These are phyloP conservation scores for Fusarium xylarioides DNA, from an alignment of 2,329 filamentous ascomycete genomes.

Conservation along the genomic window DNA sequence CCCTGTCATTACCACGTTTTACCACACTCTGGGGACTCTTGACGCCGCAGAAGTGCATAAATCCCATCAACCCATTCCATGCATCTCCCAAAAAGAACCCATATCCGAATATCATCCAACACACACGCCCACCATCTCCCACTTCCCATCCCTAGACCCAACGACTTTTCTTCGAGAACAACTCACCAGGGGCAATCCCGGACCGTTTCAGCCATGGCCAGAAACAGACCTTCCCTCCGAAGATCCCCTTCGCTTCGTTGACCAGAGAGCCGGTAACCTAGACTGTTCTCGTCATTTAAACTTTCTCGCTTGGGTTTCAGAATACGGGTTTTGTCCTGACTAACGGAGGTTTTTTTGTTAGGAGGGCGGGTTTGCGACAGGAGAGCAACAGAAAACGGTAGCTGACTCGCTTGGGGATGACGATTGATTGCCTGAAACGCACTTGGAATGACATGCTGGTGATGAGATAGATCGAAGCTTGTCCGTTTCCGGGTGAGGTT, in stretches of 20 bases:
- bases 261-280: constrained; percentile 38
- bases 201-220: constrained; percentile 36
- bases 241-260: constrained; percentile 25
- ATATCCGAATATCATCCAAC: constrained; percentile 8
- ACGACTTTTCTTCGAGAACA: background rate
- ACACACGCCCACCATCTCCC: background rate
- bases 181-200: constrained; percentile 1
- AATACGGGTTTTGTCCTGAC: constrained; percentile 21
- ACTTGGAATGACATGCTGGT: background rate
- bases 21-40: constrained; percentile 12
- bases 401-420: constrained; percentile 3
- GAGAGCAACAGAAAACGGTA: background rate
- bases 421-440: background rate
- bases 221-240: constrained; percentile 31
- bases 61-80: constrained; percentile 1
- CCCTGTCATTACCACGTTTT: constrained; percentile 33
- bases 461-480: constrained; percentile 5
- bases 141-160: background rate
- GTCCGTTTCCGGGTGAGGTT: background rate
- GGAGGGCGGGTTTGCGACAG: background rate
- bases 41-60: constrained; percentile 23
- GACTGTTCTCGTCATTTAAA: constrained; percentile 23
- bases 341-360: constrained; percentile 13
- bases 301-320: constrained; percentile 33
- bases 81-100: background rate